These are phyloP conservation scores for Pharnaceum exiguum DNA, from an alignment of 148 eudicot species.

Conservation along the genomic window DNA sequence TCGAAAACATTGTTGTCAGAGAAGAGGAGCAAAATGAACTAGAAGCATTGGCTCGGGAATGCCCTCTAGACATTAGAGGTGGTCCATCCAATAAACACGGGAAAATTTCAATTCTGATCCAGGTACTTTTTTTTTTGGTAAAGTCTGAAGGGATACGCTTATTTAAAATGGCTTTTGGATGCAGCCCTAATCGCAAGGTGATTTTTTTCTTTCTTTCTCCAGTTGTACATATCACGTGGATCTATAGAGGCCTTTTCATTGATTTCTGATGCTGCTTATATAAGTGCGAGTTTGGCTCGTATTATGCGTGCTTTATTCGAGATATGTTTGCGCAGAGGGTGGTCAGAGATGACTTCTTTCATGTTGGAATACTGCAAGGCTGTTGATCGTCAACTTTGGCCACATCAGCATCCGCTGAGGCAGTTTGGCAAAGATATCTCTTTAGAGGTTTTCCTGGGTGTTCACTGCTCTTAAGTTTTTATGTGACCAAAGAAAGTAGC, in stretches of 20 bases:
- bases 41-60: conserved; percentile 63
- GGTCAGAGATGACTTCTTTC: conserved; percentile 95
- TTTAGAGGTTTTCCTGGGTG: conserved; percentile 47
- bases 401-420: conserved; percentile 94
- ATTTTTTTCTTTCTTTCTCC: conserved; percentile 26
- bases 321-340: conserved; percentile 94
- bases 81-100: conserved; percentile 94
- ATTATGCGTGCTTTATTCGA: conserved; percentile 96
- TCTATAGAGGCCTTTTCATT: conserved; percentile 84
- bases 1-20: conserved; percentile 90
- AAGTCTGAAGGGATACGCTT: neutral
- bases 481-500: neutral
- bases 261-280: conserved; percentile 94
- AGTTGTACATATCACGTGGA: conserved; percentile 89
- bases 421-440: conserved; percentile 93
- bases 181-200: conserved; percentile 8
- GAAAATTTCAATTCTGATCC: conserved; percentile 93
- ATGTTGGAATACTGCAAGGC: conserved; percentile 98
- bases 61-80: conserved; percentile 92
- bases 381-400: conserved; percentile 98
- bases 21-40: conserved; percentile 97
- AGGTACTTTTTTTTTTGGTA: conserved; percentile 37
- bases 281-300: conserved; percentile 99
- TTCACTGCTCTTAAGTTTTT: neutral
- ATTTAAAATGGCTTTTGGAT: neutral